phyloP scores from a whole-genome alignment of 208 protist genomes.

The Trypanosoma melophagium region DNA sequence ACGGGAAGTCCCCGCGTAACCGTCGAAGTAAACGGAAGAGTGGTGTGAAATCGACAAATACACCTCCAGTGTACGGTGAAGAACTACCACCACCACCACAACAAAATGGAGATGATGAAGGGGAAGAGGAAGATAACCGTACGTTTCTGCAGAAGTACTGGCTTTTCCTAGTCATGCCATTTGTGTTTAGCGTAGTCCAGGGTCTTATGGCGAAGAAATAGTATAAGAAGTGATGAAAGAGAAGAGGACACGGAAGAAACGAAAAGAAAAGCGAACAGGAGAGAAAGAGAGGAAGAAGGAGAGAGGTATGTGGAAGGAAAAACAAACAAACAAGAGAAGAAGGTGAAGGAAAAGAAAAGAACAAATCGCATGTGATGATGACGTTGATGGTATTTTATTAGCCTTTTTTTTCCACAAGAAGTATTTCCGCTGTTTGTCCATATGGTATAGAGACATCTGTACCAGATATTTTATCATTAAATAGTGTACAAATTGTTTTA shows the following conservation, averaged over 20 bases:
- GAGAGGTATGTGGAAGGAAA: background rate
- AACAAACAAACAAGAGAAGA: background rate
- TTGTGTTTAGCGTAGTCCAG: slow-evolving; percentile 70
- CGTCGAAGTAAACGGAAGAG: slow-evolving; percentile 4
- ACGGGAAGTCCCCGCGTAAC: background rate
- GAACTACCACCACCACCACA: too few species aligned
- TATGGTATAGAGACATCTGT: too few species aligned
- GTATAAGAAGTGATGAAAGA: background rate
- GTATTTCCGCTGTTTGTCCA: too few species aligned
- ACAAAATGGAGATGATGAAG: slow-evolving; percentile 66
- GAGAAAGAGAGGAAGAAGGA: background rate
- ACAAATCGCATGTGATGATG: too few species aligned
- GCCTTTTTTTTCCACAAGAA: too few species aligned
- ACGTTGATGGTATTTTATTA: too few species aligned
- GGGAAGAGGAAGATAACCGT: slow-evolving; percentile 57
- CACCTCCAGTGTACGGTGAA: too few species aligned
- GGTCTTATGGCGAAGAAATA: slow-evolving; percentile 36
- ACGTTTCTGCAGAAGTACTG: slow-evolving; percentile 91
- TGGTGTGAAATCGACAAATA: too few species aligned
- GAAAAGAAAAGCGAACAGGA: background rate
- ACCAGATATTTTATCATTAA: too few species aligned
- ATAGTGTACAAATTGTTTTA: too few species aligned
- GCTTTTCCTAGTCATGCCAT: slow-evolving; percentile 70
- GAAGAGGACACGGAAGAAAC: background rate
- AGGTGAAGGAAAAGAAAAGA: background rate